These are phyloP conservation scores for Salvia splendens DNA, from an alignment of 257 asterid species.

Conservation along the genomic window DNA sequence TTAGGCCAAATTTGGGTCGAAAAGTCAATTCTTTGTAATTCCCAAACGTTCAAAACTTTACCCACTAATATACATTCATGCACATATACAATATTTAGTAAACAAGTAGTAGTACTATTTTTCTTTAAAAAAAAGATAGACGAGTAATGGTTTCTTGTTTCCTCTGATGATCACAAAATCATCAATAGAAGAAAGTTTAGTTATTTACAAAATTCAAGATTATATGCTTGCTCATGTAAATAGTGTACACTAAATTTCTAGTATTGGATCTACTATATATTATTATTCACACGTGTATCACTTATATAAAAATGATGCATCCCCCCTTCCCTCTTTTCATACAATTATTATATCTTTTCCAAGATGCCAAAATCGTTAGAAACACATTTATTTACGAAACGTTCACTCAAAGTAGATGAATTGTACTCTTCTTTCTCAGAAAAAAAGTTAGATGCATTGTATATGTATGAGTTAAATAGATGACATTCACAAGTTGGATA, in stretches of 20 bases:
- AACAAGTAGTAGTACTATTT: not conserved
- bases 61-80: conserved; percentile 31
- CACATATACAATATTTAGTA: too few relatives aligned
- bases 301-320: too few relatives aligned
- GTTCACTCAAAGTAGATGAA: conserved; percentile 11
- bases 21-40: conserved; percentile 8
- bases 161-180: too few relatives aligned
- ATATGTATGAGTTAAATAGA: not conserved
- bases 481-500: not conserved
- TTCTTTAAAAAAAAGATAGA: too few relatives aligned
- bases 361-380: not conserved
- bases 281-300: too few relatives aligned
- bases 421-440: conserved; percentile 3
- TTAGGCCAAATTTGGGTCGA: not conserved
- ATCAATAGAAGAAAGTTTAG: too few relatives aligned
- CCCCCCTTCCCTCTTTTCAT: not conserved
- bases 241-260: too few relatives aligned
- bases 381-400: not conserved
- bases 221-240: too few relatives aligned
- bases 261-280: too few relatives aligned
- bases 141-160: too few relatives aligned
- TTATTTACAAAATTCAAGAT: too few relatives aligned
- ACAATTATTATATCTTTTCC: not conserved
- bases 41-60: conserved; percentile 29
- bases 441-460: conserved; percentile 21